phyloP scores from a whole-genome alignment of 1,284 basidiomycete genomes.

The Ceratobasidium sp. region DNA sequence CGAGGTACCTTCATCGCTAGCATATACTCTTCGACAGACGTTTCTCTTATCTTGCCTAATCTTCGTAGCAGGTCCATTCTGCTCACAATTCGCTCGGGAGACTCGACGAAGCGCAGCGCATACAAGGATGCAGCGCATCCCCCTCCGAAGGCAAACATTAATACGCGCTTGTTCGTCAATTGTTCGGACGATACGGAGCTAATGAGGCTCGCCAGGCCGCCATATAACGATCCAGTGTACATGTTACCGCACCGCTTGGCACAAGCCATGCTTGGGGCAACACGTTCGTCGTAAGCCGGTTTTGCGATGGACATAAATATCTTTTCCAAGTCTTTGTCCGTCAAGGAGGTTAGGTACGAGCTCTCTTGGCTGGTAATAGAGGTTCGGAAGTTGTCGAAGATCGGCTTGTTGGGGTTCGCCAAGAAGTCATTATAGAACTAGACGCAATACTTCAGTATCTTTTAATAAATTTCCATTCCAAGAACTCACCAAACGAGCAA shows the following conservation, averaged over 20 bases:
- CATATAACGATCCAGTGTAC: slow-evolving; percentile 96
- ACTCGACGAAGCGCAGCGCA: slow-evolving; percentile 83
- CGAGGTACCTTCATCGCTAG: slow-evolving; percentile 69
- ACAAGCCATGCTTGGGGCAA: slow-evolving; percentile 81
- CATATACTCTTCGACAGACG: slow-evolving; percentile 87
- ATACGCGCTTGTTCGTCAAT: slow-evolving; percentile 81
- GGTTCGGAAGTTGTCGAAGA: slow-evolving; percentile 78
- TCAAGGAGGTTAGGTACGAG: slow-evolving; percentile 77
- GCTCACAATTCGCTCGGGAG: slow-evolving; percentile 79
- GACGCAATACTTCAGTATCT: slow-evolving; percentile 1
- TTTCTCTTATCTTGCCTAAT: slow-evolving; percentile 86
- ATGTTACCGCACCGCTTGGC: slow-evolving; percentile 94
- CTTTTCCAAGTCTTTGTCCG: slow-evolving; percentile 96
- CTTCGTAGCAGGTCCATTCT: slow-evolving; percentile 83
- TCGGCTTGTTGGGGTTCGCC: slow-evolving; percentile 75
- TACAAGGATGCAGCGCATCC: slow-evolving; percentile 94
- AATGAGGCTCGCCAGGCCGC: slow-evolving; percentile 86
- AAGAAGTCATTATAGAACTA: slow-evolving; percentile 90
- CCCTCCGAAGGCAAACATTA: slow-evolving; percentile 92
- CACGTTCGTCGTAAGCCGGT: slow-evolving; percentile 66
- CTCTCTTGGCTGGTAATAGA: slow-evolving; percentile 73
- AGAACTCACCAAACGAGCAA: slow-evolving; percentile 74
- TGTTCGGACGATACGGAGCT: slow-evolving; percentile 73
- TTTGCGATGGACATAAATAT: slow-evolving; percentile 82
- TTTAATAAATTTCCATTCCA: not conserved